Percentiles rank a stretch among this genome's conserved stretches.
These are phyloP conservation scores for Botrytis galanthina DNA, from an alignment of 2,329 filamentous ascomycete genomes.

Conservation along the genomic window DNA sequence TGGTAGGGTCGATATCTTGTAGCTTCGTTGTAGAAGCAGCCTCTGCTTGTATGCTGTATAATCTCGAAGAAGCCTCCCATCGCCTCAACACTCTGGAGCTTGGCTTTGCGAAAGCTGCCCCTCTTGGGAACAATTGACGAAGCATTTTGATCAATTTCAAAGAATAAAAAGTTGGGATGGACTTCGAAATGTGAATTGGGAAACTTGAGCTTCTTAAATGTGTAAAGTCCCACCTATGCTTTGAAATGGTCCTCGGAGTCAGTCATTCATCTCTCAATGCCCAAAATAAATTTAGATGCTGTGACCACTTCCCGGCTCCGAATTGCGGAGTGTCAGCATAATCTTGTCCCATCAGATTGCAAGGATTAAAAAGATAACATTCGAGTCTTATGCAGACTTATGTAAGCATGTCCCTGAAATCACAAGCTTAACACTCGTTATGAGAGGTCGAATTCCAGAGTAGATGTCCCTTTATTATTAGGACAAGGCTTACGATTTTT, in stretches of 20 bases:
- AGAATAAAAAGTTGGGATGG: neutral
- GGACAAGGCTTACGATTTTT: constrained; percentile 1
- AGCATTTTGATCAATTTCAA: constrained; percentile 43
- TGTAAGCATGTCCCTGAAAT: constrained; percentile 7
- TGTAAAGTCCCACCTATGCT: constrained; percentile 6
- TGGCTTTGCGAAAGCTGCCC: constrained; percentile 40
- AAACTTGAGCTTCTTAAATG: neutral
- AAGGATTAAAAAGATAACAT: constrained; percentile 2
- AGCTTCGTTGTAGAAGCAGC: constrained; percentile 45
- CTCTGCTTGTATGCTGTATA: constrained; percentile 51
- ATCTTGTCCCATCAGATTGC: neutral
- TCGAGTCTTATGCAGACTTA: neutral
- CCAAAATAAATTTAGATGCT: constrained; percentile 8
- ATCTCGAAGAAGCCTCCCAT: constrained; percentile 39
- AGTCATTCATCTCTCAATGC: neutral
- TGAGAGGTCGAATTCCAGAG: neutral
- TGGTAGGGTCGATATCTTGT: constrained; percentile 71
- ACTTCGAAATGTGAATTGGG: neutral
- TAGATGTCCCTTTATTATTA: neutral
- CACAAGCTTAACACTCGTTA: constrained; percentile 1
- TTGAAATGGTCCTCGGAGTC: neutral
- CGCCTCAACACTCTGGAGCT: constrained; percentile 39
- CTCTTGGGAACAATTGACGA: constrained; percentile 46
- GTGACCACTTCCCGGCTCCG: constrained; percentile 12
- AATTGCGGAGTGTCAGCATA: constrained; percentile 8